Conservation (phyloP, 441 rosid genomes). For the Erodium texanum region DNA sequence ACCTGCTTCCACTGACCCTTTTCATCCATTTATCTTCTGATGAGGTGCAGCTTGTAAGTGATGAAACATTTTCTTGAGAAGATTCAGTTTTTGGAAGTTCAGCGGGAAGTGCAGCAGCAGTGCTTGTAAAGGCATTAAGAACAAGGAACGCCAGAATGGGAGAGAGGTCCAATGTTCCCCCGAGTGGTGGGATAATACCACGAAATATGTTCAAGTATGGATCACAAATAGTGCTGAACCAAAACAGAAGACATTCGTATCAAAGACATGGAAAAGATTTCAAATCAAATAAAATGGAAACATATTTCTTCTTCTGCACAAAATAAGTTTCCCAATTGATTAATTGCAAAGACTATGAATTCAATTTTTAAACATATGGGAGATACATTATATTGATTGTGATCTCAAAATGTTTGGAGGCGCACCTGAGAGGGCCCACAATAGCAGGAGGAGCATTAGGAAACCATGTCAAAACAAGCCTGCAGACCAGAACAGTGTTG, state of each 20-base stretch:
- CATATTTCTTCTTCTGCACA: too few relatives aligned
- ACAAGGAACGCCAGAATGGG: constrained; percentile 81
- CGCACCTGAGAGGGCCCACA: constrained; percentile 21
- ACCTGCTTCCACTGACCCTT: constrained; percentile 34
- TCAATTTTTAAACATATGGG: too few relatives aligned
- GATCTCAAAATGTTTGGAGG: too few relatives aligned
- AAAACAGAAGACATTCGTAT: too few relatives aligned
- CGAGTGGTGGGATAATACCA: constrained; percentile 83
- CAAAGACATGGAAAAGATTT: too few relatives aligned
- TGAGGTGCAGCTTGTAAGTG: constrained; percentile 20
- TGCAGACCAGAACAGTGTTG: constrained; percentile 22
- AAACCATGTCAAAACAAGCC: constrained; percentile 27
- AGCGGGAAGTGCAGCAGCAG: constrained; percentile 78
- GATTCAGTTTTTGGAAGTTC: constrained; percentile 49
- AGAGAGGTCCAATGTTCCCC: constrained; percentile 80
- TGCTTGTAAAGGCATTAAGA: constrained; percentile 67
- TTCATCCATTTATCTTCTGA: constrained; percentile 65
- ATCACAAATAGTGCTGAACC: too few relatives aligned
- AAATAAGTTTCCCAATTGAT: too few relatives aligned
- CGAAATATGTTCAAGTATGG: too few relatives aligned
- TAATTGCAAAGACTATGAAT: too few relatives aligned
- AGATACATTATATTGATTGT: too few relatives aligned
- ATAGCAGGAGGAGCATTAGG: constrained; percentile 25
- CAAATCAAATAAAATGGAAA: too few relatives aligned
- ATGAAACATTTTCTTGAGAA: constrained; percentile 19